Evolutionary conservation across 1,139 yeast species (phyloP), one percentile per base, ranked within the genome.

Genomic region (Insectozyma bohioensis): DNA sequence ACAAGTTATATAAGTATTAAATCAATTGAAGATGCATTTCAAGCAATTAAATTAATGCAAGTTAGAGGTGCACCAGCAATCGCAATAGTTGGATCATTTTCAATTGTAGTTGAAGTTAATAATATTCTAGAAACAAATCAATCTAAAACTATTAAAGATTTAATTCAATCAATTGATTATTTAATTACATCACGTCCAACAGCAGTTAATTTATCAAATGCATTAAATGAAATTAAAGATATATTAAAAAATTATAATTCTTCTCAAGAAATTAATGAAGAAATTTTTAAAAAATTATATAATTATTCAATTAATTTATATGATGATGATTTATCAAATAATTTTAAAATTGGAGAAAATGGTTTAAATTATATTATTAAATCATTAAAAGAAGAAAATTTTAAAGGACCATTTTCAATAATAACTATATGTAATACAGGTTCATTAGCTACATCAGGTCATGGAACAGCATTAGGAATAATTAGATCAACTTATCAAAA

Each of bases 51-150:
- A 54, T 70, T 71, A 40, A 92, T 92, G 98, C 88, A 85, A 51
- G 97, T 94, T 4, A 75, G 98, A 54, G 98, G 98, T 14, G 98
- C 98, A 0, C 98, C 98, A 0, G 97, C 97, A 2, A 92, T 92
- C 52, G 97, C 97, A 38, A 85, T 92, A 37, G 97, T 92, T 3
- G 97, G 96, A 8, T 80, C 90, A 1, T 72, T 88, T 40, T 75
- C 96, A 1, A 73, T 90, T n/a, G 81, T 86, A 1, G 80, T 85
- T 11, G 30, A 28, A 20, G 19, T 20, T 6, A 28, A 28, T 15
- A 16, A 26, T 10, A 78, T 85, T n/a, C n/a, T n/a, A n/a, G 96
- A 90, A 43, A 59, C 80, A 7, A 42, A 58, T 24, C 51, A 52
- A 23, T 36, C 46, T 24, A 13, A 20, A 14, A 24, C 30, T 11